Percentiles rank a stretch among this genome's conserved stretches.
phyloP scores from a whole-genome alignment of 257 asterid species.

The Verbena officinalis region DNA sequence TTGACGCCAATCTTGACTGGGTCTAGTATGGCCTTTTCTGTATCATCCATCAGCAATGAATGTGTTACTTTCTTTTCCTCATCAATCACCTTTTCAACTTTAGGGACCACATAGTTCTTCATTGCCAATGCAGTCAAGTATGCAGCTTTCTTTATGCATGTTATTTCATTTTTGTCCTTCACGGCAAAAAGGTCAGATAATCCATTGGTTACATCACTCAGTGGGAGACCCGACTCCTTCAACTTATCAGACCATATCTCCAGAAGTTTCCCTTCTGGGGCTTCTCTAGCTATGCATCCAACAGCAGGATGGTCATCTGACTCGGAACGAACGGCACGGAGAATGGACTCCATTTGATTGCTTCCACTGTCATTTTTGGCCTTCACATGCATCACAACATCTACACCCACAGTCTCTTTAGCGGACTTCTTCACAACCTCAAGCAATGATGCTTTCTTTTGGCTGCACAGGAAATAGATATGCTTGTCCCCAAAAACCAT shows the following conservation, averaged over 20 bases:
- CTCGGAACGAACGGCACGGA: conserved; percentile 41
- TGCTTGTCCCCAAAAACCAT: conserved; percentile 61
- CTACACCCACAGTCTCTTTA: conserved; percentile 40
- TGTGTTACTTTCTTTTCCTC: conserved; percentile 79
- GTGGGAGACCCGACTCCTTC: conserved; percentile 45
- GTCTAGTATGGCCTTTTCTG: conserved; percentile 71
- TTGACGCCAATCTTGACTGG: conserved; percentile 68
- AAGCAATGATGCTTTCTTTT: conserved; percentile 61
- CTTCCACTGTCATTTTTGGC: conserved; percentile 56
- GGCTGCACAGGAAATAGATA: conserved; percentile 60
- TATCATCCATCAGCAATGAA: conserved; percentile 64
- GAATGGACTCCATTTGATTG: conserved; percentile 48
- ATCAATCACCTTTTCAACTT: conserved; percentile 60
- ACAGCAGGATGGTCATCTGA: conserved; percentile 28
- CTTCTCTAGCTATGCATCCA: conserved; percentile 62
- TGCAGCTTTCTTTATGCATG: conserved; percentile 65
- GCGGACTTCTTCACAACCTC: conserved; percentile 56
- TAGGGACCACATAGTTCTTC: conserved; percentile 71
- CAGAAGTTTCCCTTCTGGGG: conserved; percentile 65
- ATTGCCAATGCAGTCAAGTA: conserved; percentile 61
- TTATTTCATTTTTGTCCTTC: conserved; percentile 59
- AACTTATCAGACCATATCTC: conserved; percentile 63
- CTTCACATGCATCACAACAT: conserved; percentile 55
- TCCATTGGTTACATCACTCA: conserved; percentile 64
- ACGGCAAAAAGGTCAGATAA: conserved; percentile 65